Conservation (phyloP, 1,139 yeast species). For the Saccharomyces hybrid region DNA sequence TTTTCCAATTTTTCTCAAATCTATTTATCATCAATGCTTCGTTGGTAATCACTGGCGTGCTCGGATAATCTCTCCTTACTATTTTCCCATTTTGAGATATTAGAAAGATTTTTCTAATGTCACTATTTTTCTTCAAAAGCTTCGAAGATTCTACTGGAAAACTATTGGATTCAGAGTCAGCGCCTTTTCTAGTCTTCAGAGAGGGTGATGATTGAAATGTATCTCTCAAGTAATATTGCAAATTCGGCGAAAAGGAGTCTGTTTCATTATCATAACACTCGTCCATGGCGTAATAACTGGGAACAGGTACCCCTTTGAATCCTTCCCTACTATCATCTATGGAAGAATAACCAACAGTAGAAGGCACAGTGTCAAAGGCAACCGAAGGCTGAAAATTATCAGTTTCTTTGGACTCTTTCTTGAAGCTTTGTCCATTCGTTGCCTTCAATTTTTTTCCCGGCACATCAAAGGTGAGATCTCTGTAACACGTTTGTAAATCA, state of each 20-base stretch:
- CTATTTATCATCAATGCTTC: slow-evolving; percentile 28
- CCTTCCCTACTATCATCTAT: slow-evolving; percentile 4
- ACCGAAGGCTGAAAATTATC: slow-evolving; percentile 2
- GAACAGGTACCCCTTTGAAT: slow-evolving; percentile 3
- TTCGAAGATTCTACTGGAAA: slow-evolving; percentile 4
- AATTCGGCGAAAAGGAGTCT: slow-evolving; percentile 1
- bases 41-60: slow-evolving; percentile 25
- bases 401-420: background rate
- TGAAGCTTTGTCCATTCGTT: background rate
- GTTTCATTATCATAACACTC: slow-evolving; percentile 1
- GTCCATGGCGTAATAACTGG: background rate
- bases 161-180: background rate
- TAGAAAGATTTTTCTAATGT: slow-evolving; percentile 13
- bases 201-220: background rate
- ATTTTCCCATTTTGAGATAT: slow-evolving; percentile 24
- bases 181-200: background rate
- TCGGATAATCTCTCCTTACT: slow-evolving; percentile 30
- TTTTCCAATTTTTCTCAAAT: slow-evolving; percentile 18
- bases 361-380: slow-evolving; percentile 4
- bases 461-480: background rate
- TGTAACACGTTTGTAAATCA: background rate
- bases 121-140: slow-evolving; percentile 5
- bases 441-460: background rate
- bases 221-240: background rate
- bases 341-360: slow-evolving; percentile 2